Percentiles rank a stretch among this genome's conserved stretches.
These are phyloP conservation scores for Corylus americana DNA, from an alignment of 306 rosid species.

Conservation along the genomic window DNA sequence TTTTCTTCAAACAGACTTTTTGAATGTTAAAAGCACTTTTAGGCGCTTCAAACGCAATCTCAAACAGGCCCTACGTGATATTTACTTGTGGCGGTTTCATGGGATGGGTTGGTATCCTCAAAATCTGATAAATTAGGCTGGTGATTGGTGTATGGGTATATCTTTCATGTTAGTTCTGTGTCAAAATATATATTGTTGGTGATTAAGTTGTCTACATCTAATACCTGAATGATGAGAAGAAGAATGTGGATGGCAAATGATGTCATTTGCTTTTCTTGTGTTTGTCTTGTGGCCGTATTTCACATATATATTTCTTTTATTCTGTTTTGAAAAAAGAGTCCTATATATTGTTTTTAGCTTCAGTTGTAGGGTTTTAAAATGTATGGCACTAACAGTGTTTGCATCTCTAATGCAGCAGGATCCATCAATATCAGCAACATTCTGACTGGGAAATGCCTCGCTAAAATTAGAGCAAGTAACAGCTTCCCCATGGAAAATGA, in stretches of 20 bases:
- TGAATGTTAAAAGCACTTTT: no score
- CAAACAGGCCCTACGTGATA: not conserved
- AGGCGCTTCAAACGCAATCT: no score
- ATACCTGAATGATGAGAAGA: not conserved
- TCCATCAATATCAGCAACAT: conserved; percentile 97
- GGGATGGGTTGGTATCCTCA: not conserved
- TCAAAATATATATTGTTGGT: not conserved
- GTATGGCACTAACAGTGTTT: conserved; percentile 23
- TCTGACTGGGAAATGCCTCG: conserved; percentile 94
- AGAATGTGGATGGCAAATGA: not conserved
- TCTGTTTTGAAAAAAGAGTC: not conserved
- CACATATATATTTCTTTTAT: not conserved
- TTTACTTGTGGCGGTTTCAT: not conserved
- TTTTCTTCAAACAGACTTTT: no score
- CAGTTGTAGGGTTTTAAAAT: not conserved
- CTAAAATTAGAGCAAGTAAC: conserved; percentile 81
- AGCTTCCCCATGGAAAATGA: conserved; percentile 52
- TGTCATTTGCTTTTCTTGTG: not conserved
- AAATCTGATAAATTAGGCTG: not conserved
- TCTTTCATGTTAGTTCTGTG: no score
- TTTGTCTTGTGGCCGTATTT: not conserved
- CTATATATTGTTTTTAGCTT: not conserved
- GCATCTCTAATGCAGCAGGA: conserved; percentile 70
- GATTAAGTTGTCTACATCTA: conserved; percentile 1
- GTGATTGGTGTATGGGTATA: not conserved